phyloP scores from a whole-genome alignment of 371 early-diverging fungal genomes.

The Gilbertella persicaria region DNA sequence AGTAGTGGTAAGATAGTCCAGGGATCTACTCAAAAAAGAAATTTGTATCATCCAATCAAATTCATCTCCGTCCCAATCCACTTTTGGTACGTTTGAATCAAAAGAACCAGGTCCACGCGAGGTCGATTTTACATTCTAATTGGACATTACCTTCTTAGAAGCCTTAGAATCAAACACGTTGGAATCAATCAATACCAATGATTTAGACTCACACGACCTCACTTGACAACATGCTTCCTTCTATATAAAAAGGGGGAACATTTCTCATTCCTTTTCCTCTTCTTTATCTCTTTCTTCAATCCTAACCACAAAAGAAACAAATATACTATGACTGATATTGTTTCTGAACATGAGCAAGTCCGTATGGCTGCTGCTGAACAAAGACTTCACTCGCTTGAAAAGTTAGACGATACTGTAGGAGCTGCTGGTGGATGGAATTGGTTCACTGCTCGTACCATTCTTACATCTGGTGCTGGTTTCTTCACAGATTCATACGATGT shows the following conservation, averaged over 20 bases:
- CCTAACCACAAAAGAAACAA: neutral
- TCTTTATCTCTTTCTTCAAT: slow-evolving; percentile 1
- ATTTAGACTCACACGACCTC: slow-evolving; percentile 32
- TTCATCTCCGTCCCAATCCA: neutral
- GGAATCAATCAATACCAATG: slow-evolving; percentile 23
- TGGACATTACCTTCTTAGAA: slow-evolving; percentile 14
- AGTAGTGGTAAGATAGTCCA: neutral
- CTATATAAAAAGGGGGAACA: slow-evolving; percentile 17
- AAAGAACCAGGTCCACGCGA: slow-evolving; percentile 23
- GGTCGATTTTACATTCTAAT: slow-evolving; percentile 4
- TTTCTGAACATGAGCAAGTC: slow-evolving; percentile 27
- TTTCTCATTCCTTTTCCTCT: slow-evolving; percentile 1
- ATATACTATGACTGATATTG: slow-evolving; percentile 18
- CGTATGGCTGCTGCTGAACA: slow-evolving; percentile 33
- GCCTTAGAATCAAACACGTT: slow-evolving; percentile 10
- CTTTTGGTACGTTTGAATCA: neutral
- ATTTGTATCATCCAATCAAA: neutral
- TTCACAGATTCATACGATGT: slow-evolving; percentile 90
- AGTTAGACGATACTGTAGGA: slow-evolving; percentile 31
- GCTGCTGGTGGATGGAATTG: slow-evolving; percentile 53
- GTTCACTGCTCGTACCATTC: slow-evolving; percentile 81
- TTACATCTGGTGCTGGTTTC: slow-evolving; percentile 87
- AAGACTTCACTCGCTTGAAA: slow-evolving; percentile 40
- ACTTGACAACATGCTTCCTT: slow-evolving; percentile 17
- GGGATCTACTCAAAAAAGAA: neutral